Evolutionary conservation across 768 basidiomycete species (phyloP).

Genomic region (Russula abietina): DNA sequence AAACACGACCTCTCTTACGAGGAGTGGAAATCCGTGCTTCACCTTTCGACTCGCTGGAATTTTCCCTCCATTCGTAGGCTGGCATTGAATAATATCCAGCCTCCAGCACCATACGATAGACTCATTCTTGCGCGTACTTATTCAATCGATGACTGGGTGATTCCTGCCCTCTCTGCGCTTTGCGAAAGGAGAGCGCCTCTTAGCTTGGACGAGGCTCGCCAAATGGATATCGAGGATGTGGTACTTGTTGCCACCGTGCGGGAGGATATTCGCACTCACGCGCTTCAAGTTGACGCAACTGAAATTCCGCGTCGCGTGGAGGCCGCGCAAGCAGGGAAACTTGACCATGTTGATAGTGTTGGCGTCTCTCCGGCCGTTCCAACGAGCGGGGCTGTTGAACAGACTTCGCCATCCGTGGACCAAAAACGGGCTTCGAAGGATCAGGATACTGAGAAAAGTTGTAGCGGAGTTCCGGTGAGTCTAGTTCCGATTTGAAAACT

Average conservation of each 20-base stretch:
- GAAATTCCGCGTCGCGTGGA: not conserved
- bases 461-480: not conserved
- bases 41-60: constrained; percentile 30
- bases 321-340: not conserved
- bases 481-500: too few relatives aligned
- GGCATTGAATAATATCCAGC: too few relatives aligned
- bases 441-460: not conserved
- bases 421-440: not conserved
- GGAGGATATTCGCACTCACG: not conserved
- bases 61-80: constrained; percentile 27
- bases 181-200: constrained; percentile 10
- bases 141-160: constrained; percentile 9
- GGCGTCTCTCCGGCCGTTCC: not conserved
- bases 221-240: constrained; percentile 14
- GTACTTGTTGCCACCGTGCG: constrained; percentile 10
- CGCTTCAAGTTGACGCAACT: not conserved
- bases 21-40: too few relatives aligned
- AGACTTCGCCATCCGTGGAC: not conserved
- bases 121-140: constrained; percentile 11
- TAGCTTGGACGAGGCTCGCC: constrained; percentile 6
- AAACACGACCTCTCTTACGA: too few relatives aligned
- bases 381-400: not conserved
- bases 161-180: constrained; percentile 8
- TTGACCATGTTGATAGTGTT: not conserved
- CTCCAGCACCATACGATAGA: constrained; percentile 3